Base-by-base conservation (phyloP, 2,329 filamentous ascomycete genomes). In the Colletotrichum sp. region DNA sequence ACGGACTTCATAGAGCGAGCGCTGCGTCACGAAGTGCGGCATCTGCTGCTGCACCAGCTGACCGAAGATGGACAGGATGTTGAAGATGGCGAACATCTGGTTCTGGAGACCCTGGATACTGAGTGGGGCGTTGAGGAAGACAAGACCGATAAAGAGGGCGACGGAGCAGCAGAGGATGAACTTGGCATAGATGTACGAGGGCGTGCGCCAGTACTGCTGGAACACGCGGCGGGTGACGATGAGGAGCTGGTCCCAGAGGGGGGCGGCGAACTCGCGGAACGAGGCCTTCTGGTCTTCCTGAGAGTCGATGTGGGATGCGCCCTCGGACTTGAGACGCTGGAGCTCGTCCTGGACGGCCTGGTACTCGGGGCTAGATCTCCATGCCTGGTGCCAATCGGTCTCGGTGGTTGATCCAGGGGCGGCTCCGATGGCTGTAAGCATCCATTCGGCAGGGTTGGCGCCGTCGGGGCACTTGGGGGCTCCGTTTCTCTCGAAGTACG, bases 141-240 rank as follows among this genome's bases (percentile, higher is more conserved):
- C 92, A 80, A 93, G 92, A 18, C 92, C 92, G 78, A 94, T 92
- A 82, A 93, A 94, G 9, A 94, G 86, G 16, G 73, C 70, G 16
- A 73, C 70, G 22, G 73, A 69, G 22, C 70, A 73, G 77, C 90
- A 92, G 26, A 95, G 89, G 2, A 89, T 83, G 2, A 89, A 80
- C 84, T 96, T 96, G 70, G 92, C 91, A 85, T 94, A 95, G 80
- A 96, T 93, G 84, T 96, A 96, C 2, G 90, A 88, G 0, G 94
- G 94, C 2, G 90, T 94, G 68, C 94, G 91, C 94, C 94, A 96
- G 86, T 95, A 95, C 82, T 96, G 94, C 80, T 94, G 89, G 83
- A 95, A 95, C 15, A 95, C 92, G 76, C 94, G 93, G 57, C 87
- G 81, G 18, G 73, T 75, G 48, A 75, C 73, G 59, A 75, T 60